These are phyloP conservation scores for Raffaelea ambrosiae DNA, from an alignment of 2,329 filamentous ascomycete genomes.

Conservation along the genomic window DNA sequence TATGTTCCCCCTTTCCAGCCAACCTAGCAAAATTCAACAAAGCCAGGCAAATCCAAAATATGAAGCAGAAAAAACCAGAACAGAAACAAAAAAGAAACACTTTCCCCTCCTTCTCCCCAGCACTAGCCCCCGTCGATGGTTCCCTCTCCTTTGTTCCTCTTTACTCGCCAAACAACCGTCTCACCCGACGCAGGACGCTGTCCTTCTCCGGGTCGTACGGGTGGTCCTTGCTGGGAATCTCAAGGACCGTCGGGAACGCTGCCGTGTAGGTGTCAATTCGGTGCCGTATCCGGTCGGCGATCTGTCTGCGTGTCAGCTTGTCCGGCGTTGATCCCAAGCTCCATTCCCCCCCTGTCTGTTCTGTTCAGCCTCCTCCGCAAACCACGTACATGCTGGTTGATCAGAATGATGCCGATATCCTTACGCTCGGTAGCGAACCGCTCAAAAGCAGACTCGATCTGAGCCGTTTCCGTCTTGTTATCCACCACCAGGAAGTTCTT, in stretches of 20 bases:
- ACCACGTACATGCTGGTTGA: conserved; percentile 84
- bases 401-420: conserved; percentile 92
- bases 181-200: conserved; percentile 84
- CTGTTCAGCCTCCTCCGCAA: neutral
- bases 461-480: conserved; percentile 76
- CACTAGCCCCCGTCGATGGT: no score
- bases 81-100: neutral
- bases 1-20: no score
- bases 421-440: conserved; percentile 83
- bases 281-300: conserved; percentile 89
- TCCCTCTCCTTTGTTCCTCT: neutral
- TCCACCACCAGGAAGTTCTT: conserved; percentile 99
- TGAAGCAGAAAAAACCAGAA: neutral
- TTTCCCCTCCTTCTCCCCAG: neutral
- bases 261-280: conserved; percentile 86
- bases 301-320: conserved; percentile 37
- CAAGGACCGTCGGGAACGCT: conserved; percentile 90
- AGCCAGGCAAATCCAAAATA: no score
- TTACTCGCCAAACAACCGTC: conserved; percentile 60
- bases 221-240: conserved; percentile 98
- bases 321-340: no score
- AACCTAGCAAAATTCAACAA: no score
- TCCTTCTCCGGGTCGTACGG: conserved; percentile 99
- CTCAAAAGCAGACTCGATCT: conserved; percentile 87
- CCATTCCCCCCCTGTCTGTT: neutral